Conservation (phyloP, 2,329 filamentous ascomycete genomes). For the Berkeleyomyces rouxiae region DNA sequence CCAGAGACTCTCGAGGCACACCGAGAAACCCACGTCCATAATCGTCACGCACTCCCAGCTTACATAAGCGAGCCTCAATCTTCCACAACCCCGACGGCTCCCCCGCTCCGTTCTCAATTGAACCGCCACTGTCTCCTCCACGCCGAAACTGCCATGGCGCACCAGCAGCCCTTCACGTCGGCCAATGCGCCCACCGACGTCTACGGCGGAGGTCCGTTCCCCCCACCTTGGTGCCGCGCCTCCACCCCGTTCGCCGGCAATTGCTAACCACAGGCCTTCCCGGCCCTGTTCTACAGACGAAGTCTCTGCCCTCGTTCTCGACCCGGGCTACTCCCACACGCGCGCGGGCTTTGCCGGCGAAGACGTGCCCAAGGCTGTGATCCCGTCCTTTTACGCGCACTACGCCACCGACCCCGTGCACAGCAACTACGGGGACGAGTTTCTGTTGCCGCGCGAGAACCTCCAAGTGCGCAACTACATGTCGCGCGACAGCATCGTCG, state of each 20-base stretch:
- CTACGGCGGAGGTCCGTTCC: slow-evolving; percentile 41
- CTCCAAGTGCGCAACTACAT: slow-evolving; percentile 88
- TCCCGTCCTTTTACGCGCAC: slow-evolving; percentile 76
- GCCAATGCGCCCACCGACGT: slow-evolving; percentile 35
- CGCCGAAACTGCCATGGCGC: slow-evolving; percentile 28
- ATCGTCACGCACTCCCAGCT: background rate
- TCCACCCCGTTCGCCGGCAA: background rate
- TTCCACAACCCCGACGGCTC: background rate
- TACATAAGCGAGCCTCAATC: background rate
- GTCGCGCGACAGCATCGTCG: slow-evolving; percentile 72
- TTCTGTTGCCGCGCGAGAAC: slow-evolving; percentile 57
- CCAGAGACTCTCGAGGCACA: background rate
- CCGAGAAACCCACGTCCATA: background rate
- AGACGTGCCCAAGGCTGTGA: slow-evolving; percentile 85
- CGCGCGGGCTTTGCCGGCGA: slow-evolving; percentile 95
- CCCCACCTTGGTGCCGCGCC: background rate
- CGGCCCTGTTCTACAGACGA: slow-evolving; percentile 48
- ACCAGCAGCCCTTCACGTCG: slow-evolving; percentile 23
- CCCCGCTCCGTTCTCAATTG: background rate
- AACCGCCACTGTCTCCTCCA: background rate
- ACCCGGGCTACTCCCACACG: slow-evolving; percentile 79
- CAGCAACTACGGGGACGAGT: slow-evolving; percentile 77
- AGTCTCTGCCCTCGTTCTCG: slow-evolving; percentile 89
- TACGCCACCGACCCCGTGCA: slow-evolving; percentile 28
- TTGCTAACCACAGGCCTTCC: slow-evolving; percentile 9